Evolutionary conservation across 2,329 filamentous ascomycete genomes (phyloP).

Genomic region (Phialophora verrucosa): DNA sequence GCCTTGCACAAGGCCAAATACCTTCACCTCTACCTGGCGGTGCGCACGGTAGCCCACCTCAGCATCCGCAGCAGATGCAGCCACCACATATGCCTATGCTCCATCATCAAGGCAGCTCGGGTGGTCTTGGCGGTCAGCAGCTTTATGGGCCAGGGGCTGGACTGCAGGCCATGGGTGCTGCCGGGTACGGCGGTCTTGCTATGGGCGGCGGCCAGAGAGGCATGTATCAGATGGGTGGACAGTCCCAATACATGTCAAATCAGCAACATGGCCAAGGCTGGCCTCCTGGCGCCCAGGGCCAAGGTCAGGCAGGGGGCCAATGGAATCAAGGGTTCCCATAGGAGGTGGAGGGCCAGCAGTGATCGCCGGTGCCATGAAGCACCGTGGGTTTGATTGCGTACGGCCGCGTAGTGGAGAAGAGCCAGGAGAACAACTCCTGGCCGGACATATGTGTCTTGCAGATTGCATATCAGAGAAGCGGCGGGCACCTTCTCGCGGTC

Average conservation of each 20-base stretch:
- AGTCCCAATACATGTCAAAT: conserved; percentile 37
- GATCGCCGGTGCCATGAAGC: neutral
- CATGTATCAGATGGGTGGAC: conserved; percentile 36
- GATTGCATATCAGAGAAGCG: neutral
- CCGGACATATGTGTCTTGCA: neutral
- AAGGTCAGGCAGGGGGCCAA: conserved; percentile 29
- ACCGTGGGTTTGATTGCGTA: neutral
- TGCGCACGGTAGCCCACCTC: conserved; percentile 34
- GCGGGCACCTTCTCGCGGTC: neutral
- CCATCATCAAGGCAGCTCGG: conserved; percentile 35
- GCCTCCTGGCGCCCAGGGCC: conserved; percentile 32
- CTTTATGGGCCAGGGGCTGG: conserved; percentile 38
- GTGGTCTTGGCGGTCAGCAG: conserved; percentile 34
- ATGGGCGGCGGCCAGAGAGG: conserved; percentile 31
- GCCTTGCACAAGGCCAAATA: conserved; percentile 37
- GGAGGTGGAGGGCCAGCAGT: neutral
- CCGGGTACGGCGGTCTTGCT: conserved; percentile 32
- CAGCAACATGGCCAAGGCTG: conserved; percentile 37
- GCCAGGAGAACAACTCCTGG: neutral
- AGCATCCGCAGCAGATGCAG: conserved; percentile 40
- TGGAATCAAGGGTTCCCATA: conserved; percentile 37
- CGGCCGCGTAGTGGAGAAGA: neutral
- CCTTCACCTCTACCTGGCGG: conserved; percentile 38
- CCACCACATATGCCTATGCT: conserved; percentile 39
- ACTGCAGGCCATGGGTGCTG: conserved; percentile 39